These are phyloP conservation scores for Aspergillus pseudoviridinutans DNA, from an alignment of 2,329 filamentous ascomycete genomes.

Conservation along the genomic window DNA sequence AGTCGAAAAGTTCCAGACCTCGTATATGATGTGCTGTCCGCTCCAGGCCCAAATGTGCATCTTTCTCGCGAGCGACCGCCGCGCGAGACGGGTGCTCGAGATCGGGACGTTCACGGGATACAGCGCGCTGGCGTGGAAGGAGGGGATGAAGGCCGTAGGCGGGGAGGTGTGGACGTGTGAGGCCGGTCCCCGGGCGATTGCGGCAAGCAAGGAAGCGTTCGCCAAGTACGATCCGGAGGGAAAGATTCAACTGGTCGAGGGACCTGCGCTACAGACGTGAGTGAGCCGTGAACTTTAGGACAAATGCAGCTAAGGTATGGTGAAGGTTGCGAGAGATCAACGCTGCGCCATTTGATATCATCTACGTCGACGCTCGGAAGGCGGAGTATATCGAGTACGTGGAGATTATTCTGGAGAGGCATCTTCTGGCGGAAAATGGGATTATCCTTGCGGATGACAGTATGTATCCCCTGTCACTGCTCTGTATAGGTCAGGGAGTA, in stretches of 20 bases:
- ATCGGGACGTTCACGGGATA: constrained; percentile 6
- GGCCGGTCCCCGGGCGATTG: constrained; percentile 1
- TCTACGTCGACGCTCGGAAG: no score
- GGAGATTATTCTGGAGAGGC: no score
- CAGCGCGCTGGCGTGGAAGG: constrained; percentile 7
- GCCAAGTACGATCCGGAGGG: constrained; percentile 2
- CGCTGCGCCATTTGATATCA: no score
- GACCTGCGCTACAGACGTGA: neutral
- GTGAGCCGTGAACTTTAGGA: no score
- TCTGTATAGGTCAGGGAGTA: no score
- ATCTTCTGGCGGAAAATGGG: no score
- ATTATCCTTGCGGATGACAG: no score
- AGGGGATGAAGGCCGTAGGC: constrained; percentile 1
- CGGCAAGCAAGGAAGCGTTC: constrained; percentile 1
- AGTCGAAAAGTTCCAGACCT: neutral
- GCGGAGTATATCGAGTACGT: no score
- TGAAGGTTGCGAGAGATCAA: no score
- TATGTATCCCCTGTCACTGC: no score
- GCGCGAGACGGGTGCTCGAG: constrained; percentile 6
- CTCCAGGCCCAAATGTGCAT: constrained; percentile 3
- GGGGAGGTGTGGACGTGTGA: constrained; percentile 6
- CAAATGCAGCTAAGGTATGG: no score
- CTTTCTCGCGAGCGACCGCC: constrained; percentile 3
- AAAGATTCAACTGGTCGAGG: constrained; percentile 4
- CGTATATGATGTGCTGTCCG: constrained; percentile 6